These are phyloP conservation scores for Ampelomyces quisqualis DNA, from an alignment of 2,329 filamentous ascomycete species.

Conservation along the genomic window DNA sequence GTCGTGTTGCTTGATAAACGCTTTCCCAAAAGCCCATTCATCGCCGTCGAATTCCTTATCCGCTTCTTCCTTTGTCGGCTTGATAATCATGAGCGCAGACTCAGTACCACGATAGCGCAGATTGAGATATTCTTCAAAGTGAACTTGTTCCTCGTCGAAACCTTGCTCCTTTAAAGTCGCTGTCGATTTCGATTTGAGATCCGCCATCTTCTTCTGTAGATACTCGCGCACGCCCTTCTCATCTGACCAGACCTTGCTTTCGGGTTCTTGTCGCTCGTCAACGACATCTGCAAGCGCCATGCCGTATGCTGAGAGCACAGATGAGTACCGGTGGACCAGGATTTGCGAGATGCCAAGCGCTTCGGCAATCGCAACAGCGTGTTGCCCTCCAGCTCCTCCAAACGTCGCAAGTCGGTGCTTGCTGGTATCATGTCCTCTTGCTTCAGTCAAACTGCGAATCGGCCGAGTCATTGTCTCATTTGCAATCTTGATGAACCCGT, in stretches of 20 bases:
- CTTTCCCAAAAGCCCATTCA: constrained; percentile 79
- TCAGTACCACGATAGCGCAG: constrained; percentile 91
- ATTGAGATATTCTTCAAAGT: constrained; percentile 90
- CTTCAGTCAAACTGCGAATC: constrained; percentile 86
- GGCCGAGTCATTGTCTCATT: constrained; percentile 91
- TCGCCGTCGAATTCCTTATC: constrained; percentile 62
- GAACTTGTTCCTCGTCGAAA: constrained; percentile 71
- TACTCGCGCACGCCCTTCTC: constrained; percentile 59
- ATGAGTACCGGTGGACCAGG: constrained; percentile 82
- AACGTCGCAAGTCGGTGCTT: constrained; percentile 90
- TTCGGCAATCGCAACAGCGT: constrained; percentile 87
- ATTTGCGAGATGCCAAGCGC: constrained; percentile 83
- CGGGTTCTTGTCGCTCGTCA: constrained; percentile 81
- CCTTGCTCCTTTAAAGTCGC: constrained; percentile 72
- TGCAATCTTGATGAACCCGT: constrained; percentile 84
- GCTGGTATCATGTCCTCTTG: constrained; percentile 86
- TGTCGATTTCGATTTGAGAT: constrained; percentile 74
- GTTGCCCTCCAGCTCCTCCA: constrained; percentile 87
- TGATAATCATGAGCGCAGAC: constrained; percentile 85
- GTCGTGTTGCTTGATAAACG: constrained; percentile 82
- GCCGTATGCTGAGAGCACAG: constrained; percentile 84
- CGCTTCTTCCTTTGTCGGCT: constrained; percentile 64
- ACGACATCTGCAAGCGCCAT: constrained; percentile 94
- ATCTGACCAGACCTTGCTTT: constrained; percentile 62
- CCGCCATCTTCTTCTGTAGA: constrained; percentile 72